Evolutionary conservation across 2,329 filamentous ascomycete genomes (phyloP).

Genomic region (Cytospora leucostoma): DNA sequence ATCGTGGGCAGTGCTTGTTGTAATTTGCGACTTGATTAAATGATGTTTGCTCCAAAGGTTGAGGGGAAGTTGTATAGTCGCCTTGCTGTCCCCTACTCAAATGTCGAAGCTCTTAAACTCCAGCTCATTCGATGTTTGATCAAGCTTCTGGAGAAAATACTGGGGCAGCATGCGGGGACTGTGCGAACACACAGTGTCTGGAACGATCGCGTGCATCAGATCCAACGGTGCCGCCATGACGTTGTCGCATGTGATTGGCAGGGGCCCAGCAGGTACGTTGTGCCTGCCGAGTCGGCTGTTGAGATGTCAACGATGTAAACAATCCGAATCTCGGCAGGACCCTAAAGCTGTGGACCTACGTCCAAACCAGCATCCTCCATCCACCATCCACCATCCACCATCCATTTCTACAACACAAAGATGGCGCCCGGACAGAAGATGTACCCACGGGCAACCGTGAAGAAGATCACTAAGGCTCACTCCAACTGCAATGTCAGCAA

Average conservation of each 20-base stretch:
- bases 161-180: slow-evolving; percentile 22
- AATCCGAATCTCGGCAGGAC: background rate
- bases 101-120: background rate
- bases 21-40: background rate
- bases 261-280: background rate
- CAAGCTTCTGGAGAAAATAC: slow-evolving; percentile 21
- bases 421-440: slow-evolving; percentile 71
- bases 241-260: slow-evolving; percentile 15
- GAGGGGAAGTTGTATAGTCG: slow-evolving; percentile 1
- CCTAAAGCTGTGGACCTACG: background rate
- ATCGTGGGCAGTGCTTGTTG: slow-evolving; percentile 37
- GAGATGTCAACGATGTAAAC: slow-evolving; percentile 12
- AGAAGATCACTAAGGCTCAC: slow-evolving; percentile 88
- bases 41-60: background rate
- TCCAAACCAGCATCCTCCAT: background rate
- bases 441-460: slow-evolving; percentile 82
- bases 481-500: slow-evolving; percentile 78
- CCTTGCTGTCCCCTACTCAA: background rate
- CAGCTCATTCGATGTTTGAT: background rate
- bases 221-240: slow-evolving; percentile 13
- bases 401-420: slow-evolving; percentile 8
- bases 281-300: slow-evolving; percentile 19
- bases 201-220: background rate
- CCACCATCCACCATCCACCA: background rate
- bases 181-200: slow-evolving; percentile 14